Conservation (phyloP, 1,284 basidiomycete species). For the Cutaneotrichosporon mucoides region DNA sequence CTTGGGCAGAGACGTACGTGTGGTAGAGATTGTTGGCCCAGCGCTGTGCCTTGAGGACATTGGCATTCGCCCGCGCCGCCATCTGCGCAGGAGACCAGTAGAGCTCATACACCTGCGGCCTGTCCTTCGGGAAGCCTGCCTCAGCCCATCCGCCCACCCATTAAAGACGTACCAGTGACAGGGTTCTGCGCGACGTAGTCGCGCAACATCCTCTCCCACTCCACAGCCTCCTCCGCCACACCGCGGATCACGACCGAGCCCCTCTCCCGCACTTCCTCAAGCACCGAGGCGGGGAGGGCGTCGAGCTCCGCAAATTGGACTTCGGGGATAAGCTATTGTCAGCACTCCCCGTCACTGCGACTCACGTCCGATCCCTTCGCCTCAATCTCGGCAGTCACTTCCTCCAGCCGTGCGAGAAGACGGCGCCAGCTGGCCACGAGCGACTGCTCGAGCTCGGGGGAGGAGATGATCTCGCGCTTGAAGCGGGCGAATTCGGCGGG, state of each 20-base stretch:
- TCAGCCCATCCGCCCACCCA: conserved; percentile 51
- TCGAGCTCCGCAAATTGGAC: conserved; percentile 55
- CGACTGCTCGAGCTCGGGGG: conserved; percentile 49
- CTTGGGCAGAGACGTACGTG: conserved; percentile 17
- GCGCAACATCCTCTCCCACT: conserved; percentile 56
- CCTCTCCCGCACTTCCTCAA: conserved; percentile 54
- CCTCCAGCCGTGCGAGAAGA: conserved; percentile 55
- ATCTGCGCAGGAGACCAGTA: conserved; percentile 63
- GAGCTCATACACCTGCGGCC: conserved; percentile 67
- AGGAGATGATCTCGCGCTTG: conserved; percentile 41
- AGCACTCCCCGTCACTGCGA: too few species aligned
- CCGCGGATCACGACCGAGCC: conserved; percentile 62
- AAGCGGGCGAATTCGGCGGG: background rate
- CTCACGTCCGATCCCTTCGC: conserved; percentile 32
- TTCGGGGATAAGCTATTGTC: conserved; percentile 56
- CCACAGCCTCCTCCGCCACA: conserved; percentile 57
- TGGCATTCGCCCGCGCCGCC: conserved; percentile 67
- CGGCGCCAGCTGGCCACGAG: conserved; percentile 58
- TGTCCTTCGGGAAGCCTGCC: conserved; percentile 60
- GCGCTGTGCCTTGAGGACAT: conserved; percentile 56
- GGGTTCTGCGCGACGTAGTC: conserved; percentile 2
- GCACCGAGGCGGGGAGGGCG: conserved; percentile 50
- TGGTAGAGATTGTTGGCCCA: conserved; percentile 62
- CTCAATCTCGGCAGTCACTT: conserved; percentile 52
- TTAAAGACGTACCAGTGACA: conserved; percentile 57